These are phyloP conservation scores for Pseudocercospora macadamiae DNA, from an alignment of 2,329 filamentous ascomycete species.

Conservation along the genomic window DNA sequence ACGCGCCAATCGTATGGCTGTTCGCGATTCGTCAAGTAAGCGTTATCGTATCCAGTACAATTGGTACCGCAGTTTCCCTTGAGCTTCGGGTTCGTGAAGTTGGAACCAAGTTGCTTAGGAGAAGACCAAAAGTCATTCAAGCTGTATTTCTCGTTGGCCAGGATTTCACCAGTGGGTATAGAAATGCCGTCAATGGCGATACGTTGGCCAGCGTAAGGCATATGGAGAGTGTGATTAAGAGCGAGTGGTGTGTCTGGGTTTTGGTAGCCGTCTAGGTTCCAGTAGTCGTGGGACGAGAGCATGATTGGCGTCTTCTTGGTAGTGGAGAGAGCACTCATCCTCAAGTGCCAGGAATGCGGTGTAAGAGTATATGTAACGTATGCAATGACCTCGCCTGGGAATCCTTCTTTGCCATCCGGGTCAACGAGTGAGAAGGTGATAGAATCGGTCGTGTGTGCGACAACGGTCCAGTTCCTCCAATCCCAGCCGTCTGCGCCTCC, in stretches of 20 bases:
- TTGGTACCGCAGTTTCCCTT: conserved; percentile 74
- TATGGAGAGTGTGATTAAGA: conserved; percentile 70
- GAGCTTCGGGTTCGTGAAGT: conserved; percentile 65
- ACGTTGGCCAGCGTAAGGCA: conserved; percentile 72
- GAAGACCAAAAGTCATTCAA: conserved; percentile 82
- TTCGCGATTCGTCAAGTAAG: conserved; percentile 68
- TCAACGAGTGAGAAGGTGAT: conserved; percentile 77
- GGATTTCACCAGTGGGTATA: conserved; percentile 61
- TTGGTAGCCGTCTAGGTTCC: conserved; percentile 78
- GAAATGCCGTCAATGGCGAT: conserved; percentile 64
- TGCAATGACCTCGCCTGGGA: conserved; percentile 74
- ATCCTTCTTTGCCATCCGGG: conserved; percentile 72
- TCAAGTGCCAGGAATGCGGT: conserved; percentile 70
- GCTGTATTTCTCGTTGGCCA: conserved; percentile 66
- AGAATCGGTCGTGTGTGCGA: conserved; percentile 64
- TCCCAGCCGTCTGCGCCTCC: conserved; percentile 60
- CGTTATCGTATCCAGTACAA: conserved; percentile 84
- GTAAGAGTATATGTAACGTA: conserved; percentile 65
- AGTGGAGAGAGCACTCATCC: conserved; percentile 69
- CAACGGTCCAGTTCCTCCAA: conserved; percentile 72
- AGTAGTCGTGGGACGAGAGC: conserved; percentile 75
- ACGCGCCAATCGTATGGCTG: conserved; percentile 66
- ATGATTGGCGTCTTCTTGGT: conserved; percentile 81
- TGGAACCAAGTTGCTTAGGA: conserved; percentile 77
- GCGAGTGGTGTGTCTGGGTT: conserved; percentile 68